Conservation (phyloP, 2,329 filamentous ascomycete species). For the Truncatella angustata region DNA sequence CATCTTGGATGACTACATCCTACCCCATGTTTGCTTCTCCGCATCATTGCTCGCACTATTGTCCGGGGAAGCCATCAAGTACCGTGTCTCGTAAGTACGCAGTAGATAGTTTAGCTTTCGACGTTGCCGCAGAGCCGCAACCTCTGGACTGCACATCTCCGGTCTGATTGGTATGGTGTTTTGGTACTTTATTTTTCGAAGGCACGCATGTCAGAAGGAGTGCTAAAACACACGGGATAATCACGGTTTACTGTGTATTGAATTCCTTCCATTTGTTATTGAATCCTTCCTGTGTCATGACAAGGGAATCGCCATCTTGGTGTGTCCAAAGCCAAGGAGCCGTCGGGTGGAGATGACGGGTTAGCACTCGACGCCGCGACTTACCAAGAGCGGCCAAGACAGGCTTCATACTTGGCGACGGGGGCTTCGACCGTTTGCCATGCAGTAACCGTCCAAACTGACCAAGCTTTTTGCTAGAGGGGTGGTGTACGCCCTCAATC, state of each 20-base stretch:
- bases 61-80: no score
- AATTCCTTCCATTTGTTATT: not conserved
- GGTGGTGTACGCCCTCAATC: not conserved
- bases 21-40: not conserved
- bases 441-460: no score
- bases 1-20: no score
- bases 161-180: no score
- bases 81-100: no score
- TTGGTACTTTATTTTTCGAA: no score
- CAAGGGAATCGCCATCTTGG: not conserved
- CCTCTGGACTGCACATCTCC: not conserved
- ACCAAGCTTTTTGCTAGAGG: not conserved
- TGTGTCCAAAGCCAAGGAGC: not conserved
- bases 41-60: not conserved
- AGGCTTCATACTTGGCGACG: conserved; percentile 1
- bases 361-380: conserved; percentile 5
- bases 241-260: not conserved
- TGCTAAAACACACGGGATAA: not conserved
- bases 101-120: no score
- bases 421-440: not conserved
- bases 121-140: not conserved
- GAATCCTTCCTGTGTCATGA: not conserved
- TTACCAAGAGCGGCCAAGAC: conserved; percentile 6
- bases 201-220: no score
- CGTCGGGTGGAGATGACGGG: not conserved